Evolutionary conservation across 805 yeast genomes (phyloP), one percentile per base, ranked within the genome.

Genomic region (Lipomyces sp.): DNA sequence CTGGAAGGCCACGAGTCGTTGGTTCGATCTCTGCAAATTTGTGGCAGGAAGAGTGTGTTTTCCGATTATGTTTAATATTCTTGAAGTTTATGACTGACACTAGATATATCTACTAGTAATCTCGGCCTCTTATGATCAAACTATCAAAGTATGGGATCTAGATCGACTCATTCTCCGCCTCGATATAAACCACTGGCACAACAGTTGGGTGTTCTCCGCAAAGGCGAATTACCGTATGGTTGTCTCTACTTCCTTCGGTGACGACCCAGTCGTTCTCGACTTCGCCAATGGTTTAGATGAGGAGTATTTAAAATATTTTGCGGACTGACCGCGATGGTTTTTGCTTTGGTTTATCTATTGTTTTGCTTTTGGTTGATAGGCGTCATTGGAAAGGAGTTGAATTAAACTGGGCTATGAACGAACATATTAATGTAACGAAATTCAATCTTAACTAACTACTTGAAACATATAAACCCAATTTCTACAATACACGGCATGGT

Each of bases 1-100:
- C 29, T 48, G 13, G 43, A 22, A 4, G 52, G 48, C 2, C 98
- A 90, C 66, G 80, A 82, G 45, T 90, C 89, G 1, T 91, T 87
- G 65, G 93, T 90, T 10, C 90, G 91, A 67, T 61, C 71, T 5
- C 50, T 69, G 18, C 61, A 61, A 43, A 21, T 70, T 8, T 41
- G 41, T 24, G 59, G 61, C 14, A 46, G 59, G 37, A 49, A 42
- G 44, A 42, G 59, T 49, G 41, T 21, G 22, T 32, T 18, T 4
- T 47, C 35, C 24, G 4, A 32, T 16, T 13, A 18, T 31, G 10
- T n/a, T 16, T 37, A 7, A 23, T 8, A 4, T 18, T n/a, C n/a
- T 36, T 29, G 39, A 18, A 13, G 14, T 2, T n/a, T 5, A 18
- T 8, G 11, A 16, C 23, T 11, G 29, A 31, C 19, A 31, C 13